A percentile compares a stretch with the other conserved stretches of the same genome.
Conservation (phyloP, 2,329 filamentous ascomycete species). For the Pezicula radicicola region DNA sequence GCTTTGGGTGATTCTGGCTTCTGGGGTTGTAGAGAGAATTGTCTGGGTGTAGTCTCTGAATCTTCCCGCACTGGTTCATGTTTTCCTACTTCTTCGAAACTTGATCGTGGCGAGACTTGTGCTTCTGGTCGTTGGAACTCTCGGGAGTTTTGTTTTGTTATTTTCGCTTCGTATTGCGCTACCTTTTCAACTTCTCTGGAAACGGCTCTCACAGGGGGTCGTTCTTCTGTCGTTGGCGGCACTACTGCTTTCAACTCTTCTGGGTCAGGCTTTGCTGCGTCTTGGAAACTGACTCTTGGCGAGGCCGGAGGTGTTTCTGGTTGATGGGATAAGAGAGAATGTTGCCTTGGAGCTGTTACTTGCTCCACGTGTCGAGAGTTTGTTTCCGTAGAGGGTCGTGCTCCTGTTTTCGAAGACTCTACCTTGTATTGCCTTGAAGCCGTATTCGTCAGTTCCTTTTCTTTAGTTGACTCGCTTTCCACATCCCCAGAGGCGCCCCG, state of each 20-base stretch:
- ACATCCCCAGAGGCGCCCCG: not conserved
- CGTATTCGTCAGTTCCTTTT: not conserved
- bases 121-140: not conserved
- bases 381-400: not conserved
- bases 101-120: not conserved
- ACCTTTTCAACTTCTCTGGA: not conserved
- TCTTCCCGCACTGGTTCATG: not conserved
- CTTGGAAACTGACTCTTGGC: too few species aligned
- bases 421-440: not conserved
- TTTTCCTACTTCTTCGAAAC: not conserved
- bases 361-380: too few species aligned
- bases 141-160: not conserved
- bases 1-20: not conserved
- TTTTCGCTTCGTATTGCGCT: conserved; percentile 1
- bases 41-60: not conserved
- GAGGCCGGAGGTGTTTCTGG: too few species aligned
- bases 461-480: not conserved
- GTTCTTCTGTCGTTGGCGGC: not conserved
- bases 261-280: too few species aligned
- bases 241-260: not conserved
- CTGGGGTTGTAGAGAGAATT: not conserved
- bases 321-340: too few species aligned
- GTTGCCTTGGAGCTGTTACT: too few species aligned
- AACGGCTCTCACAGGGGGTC: not conserved
- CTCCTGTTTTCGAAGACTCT: not conserved